Base-by-base conservation (phyloP, 768 basidiomycete species). In the Gelatoporia subvermispora region DNA sequence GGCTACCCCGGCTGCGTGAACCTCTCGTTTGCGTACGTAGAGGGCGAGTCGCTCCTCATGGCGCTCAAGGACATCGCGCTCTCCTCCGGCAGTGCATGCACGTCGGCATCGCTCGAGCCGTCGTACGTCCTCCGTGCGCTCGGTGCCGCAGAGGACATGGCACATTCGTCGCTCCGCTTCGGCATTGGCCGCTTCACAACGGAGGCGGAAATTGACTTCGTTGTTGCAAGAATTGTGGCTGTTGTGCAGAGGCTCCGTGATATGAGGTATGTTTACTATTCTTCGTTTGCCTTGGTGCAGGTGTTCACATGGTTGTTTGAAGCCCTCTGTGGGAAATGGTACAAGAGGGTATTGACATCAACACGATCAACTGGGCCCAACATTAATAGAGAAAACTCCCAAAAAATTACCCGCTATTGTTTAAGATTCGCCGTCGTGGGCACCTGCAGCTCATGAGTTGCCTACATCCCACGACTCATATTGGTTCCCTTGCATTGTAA, bases 241-340 rank as follows among this genome's bases (percentile, higher is more conserved):
- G 88, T 88, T n/a, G 96, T 98, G 11, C 79, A 83, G 42, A 79
- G 77, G 54, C 77, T 99, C 54, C 81, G 95, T 43, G 95, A 99
- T 52, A 93, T 99, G 91, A 51, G 53, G 48, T 59, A 21, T 18
- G 31, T 43, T 17, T 44, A 8, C n/a, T 28, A 21, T 41, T 28
- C 36, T 34, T 34, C 35, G 42, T 15, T 10, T 8, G 2, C 23
- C 46, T n/a, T n/a, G n/a, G 18, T 42, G 24, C 43, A 11, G 54
- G 23, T 59, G 42, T 43, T 45, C 42, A 44, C 38, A 4, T 43
- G 3, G 42, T 18, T 24, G 18, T 9, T 22, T 43, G 1, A 53
- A 91, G 92, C 62, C 96, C 96, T 28, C 69, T 99, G 46, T 99
- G 95, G 95, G 96, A 99, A 72, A 97, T 99, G 94, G 94, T 98